Evolutionary conservation across 257 asterid species (phyloP), one percentile per base, ranked within the genome.

Genomic region (Hygrophila difformis): DNA sequence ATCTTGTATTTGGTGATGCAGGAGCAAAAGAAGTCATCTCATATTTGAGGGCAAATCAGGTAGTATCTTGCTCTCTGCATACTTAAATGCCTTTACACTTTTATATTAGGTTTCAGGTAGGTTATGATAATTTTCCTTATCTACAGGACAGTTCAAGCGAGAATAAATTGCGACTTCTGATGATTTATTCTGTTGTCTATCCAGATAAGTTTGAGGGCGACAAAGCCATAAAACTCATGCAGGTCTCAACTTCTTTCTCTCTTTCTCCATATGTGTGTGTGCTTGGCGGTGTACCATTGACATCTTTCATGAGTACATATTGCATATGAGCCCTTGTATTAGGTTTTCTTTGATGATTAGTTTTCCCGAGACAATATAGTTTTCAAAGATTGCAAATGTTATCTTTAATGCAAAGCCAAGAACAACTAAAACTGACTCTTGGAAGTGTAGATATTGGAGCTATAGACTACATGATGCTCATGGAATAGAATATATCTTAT

Each of bases 201-300:
- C 99, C 99, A 24, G 99, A 91, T 35, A 91, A 86, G 71, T 82
- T 86, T 57, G 97, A 91, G 65, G 94, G 95, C 26, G 94, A 89
- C 73, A 79, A 91, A 73, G 94, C 83, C 48, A 29, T 62, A 26
- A 91, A 91, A 64, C 81, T 91, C 47, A 82, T 91, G 99, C 99
- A 91, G 96, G 99, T 91, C 50, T 20, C 26, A 5, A 15, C 29
- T 40, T 28, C 19, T 48, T 40, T 16, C 56, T 51, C 44, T 18
- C 14, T 39, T 47, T 14, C 34, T 8, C 34, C n/a, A n/a, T 37
- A 9, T 31, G 14, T 17, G 15, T 15, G 26, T 15, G 23, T 39
- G 31, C 40, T 51, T 18, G 13, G 31, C 39, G 21, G 28, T 56
- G 31, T 7, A 12, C 26, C 18, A 51, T 33, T 18, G 28, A 42